Base-by-base conservation (phyloP, 2,329 filamentous ascomycete genomes). In the Cladosporium oxysporum region DNA sequence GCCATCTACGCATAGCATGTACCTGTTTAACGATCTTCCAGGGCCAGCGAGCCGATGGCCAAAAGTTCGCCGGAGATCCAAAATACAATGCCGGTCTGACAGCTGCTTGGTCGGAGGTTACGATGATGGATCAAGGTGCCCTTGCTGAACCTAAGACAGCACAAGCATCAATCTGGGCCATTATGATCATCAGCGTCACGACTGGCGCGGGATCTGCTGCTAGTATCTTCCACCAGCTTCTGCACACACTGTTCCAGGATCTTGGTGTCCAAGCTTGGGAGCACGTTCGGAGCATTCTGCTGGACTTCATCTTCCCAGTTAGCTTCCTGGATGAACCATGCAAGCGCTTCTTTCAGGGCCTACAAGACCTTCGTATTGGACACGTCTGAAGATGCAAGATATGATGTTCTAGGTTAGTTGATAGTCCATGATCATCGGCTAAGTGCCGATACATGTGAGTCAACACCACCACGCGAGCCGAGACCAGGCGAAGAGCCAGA, bases 231-330 rank as follows among this genome's bases (percentile, higher is more conserved):
- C 63, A 65, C 35, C 68, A 70, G 58, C 61, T 71, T 18, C 35
- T 75, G 18, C 62, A 63, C 33, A 66, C 62, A 2, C 50, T 76
- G 50, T 69, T 75, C 58, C 68, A 70, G 31, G 70, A 75, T 60
- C 60, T 76, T 37, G 71, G 75, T 58, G 65, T 76, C 21, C 65
- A 62, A 26, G 70, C 71, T 8, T 76, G 75, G 75, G 72, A 73
- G 44, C 70, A 75, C 52, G 73, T 76, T 7, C 71, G 75, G 18
- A 71, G 69, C 11, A 71, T 76, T 10, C 50, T 76, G 52, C 67
- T 75, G 16, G 73, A 74, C 26, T 76, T 76, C 67, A 76, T 76
- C 35, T 76, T 75, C 59, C 75, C 75, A 10, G 74, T 71, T 49
- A 75, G 72, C 64, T 74, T 74, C 58, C 67, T 76, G 55, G 75